phyloP scores from a whole-genome alignment of 2,329 filamentous ascomycete species.

The Fusarium begoniae region DNA sequence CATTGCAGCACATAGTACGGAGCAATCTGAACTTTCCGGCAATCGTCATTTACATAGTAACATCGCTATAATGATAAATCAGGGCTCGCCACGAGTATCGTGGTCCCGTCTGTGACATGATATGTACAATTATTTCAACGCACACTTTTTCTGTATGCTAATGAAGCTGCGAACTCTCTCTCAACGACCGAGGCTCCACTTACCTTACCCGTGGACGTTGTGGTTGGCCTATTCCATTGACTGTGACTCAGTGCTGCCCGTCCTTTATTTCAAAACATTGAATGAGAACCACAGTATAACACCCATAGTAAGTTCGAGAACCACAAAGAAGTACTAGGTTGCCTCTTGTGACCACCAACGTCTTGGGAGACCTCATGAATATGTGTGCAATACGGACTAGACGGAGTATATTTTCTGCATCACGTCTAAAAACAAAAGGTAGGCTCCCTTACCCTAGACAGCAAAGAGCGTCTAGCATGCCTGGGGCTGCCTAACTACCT shows the following conservation, averaged over 20 bases:
- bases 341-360: background rate
- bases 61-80: background rate
- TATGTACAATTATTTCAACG: background rate
- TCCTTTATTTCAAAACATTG: background rate
- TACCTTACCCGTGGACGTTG: background rate
- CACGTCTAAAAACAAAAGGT: background rate
- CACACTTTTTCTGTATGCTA: background rate
- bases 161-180: background rate
- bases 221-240: background rate
- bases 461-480: background rate
- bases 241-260: slow-evolving; percentile 6
- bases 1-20: background rate
- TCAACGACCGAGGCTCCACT: slow-evolving; percentile 3
- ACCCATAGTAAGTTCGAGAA: background rate
- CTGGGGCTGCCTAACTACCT: background rate
- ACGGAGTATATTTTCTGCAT: background rate
- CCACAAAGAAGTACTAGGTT: background rate
- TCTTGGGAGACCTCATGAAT: background rate
- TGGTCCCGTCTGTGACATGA: background rate
- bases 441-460: background rate
- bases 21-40: background rate
- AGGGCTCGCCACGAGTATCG: background rate
- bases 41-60: background rate
- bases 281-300: background rate
- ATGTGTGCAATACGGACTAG: too few relatives aligned